A percentile compares a stretch with the other conserved stretches of the same genome.
These are phyloP conservation scores for Mycena venus DNA, from an alignment of 768 basidiomycete genomes.

Conservation along the genomic window DNA sequence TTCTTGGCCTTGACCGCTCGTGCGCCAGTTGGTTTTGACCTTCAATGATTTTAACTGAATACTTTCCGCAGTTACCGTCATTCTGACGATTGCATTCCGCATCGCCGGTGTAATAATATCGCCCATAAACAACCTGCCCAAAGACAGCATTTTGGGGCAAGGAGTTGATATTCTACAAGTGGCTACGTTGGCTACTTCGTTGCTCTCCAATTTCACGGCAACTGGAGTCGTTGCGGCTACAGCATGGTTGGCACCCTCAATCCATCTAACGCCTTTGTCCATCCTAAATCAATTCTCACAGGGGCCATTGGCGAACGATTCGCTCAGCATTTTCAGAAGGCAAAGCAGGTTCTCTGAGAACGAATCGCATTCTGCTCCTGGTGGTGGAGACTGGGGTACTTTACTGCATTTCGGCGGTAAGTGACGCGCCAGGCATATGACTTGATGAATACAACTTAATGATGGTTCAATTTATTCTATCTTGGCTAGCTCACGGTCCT, in stretches of 20 bases:
- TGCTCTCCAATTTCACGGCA: slow-evolving; percentile 30
- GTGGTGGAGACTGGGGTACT: slow-evolving; percentile 25
- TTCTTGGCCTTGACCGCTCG: slow-evolving; percentile 20
- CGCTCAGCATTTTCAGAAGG: not conserved
- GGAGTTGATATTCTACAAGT: slow-evolving; percentile 23
- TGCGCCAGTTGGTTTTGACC: not conserved
- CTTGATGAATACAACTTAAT: not conserved
- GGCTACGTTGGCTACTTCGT: slow-evolving; percentile 13
- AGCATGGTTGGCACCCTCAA: slow-evolving; percentile 10
- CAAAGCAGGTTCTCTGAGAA: not conserved
- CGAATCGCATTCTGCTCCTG: slow-evolving; percentile 19
- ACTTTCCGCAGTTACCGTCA: slow-evolving; percentile 17
- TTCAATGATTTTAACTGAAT: too few species aligned
- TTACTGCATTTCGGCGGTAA: slow-evolving; percentile 21
- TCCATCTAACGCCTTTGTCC: not conserved
- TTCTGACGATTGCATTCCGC: slow-evolving; percentile 18
- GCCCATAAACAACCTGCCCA: slow-evolving; percentile 11
- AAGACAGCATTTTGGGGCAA: not conserved
- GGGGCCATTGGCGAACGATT: slow-evolving; percentile 6
- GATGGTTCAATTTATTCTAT: not conserved
- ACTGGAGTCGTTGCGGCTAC: slow-evolving; percentile 26
- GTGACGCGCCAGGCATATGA: not conserved
- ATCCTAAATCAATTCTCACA: not conserved
- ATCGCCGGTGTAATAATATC: slow-evolving; percentile 4
- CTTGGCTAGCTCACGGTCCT: slow-evolving; percentile 2